These are phyloP conservation scores for Penicillium sp. DNA, from an alignment of 2,329 filamentous ascomycete species.

Conservation along the genomic window DNA sequence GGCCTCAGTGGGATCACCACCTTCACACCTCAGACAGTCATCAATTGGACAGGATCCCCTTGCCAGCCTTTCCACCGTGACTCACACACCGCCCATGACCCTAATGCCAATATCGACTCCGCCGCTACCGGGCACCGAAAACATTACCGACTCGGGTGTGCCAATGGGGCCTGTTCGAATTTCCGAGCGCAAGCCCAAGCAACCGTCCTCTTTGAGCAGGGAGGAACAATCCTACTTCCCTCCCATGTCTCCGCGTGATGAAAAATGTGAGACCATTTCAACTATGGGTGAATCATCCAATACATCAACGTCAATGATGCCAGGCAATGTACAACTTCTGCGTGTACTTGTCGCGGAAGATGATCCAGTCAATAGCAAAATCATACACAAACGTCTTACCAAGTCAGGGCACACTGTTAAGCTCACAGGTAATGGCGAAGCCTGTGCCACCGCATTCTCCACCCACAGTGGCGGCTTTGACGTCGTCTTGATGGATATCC, in stretches of 20 bases:
- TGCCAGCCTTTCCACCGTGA: conserved; percentile 15
- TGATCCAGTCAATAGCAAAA: conserved; percentile 83
- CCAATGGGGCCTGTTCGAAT: conserved; percentile 33
- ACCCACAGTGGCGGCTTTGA: conserved; percentile 68
- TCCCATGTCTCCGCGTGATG: neutral
- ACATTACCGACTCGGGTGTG: conserved; percentile 36
- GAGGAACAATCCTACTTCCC: conserved; percentile 20
- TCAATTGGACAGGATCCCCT: conserved; percentile 6
- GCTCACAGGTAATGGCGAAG: conserved; percentile 79
- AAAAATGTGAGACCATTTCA: conserved; percentile 4
- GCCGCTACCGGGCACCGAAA: conserved; percentile 27
- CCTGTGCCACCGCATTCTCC: conserved; percentile 71
- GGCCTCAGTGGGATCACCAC: conserved; percentile 1
- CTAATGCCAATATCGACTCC: conserved; percentile 22
- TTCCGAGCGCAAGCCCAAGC: conserved; percentile 21
- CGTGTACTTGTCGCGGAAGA: conserved; percentile 79
- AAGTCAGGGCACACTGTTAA: conserved; percentile 71
- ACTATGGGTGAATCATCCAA: conserved; percentile 5
- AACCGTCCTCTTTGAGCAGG: neutral
- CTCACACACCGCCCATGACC: conserved; percentile 12
- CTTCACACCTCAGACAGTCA: conserved; percentile 2
- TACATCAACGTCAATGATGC: conserved; percentile 6
- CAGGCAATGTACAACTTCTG: conserved; percentile 6
- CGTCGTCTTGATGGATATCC: conserved; percentile 89
- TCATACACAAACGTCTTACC: conserved; percentile 77